Base-by-base conservation (phyloP, 2,329 filamentous ascomycete genomes). In the Sporothrix schenckii region DNA sequence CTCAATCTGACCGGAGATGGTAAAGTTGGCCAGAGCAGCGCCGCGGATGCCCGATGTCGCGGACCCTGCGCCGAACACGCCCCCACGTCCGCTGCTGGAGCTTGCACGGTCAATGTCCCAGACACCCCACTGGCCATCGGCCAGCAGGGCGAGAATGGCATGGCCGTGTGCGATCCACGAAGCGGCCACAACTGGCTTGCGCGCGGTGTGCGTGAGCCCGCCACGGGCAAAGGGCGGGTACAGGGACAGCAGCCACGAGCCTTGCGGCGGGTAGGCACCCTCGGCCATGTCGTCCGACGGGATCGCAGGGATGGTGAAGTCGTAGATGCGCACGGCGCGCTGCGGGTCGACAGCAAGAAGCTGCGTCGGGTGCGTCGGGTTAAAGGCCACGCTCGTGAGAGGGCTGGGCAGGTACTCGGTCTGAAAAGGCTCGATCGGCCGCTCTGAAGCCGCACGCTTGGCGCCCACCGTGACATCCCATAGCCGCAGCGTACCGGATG, bases 51-150 rank as follows among this genome's bases (percentile, higher is more conserved):
- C 86, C 65, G 83, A 79, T 70, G 82, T 82, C 44, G 85, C 79
- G 74, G 83, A 47, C 1, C 53, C 63, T 4, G 63, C 86, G 53
- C 81, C 83, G 30, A 87, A 82, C 4, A 87, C 77, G 2, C 66
- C 52, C 6, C 34, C 34, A 21, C 63, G 6, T 24, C 82, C 77
- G 66, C 71, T 47, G 30, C 16, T 16, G 1, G 74, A 70, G 1
- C 84, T 85, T 41, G 82, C 82, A 9, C 87, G 86, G 72, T 89
- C 86, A 58, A 90, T 82, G 74, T 90, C 88, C 88, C 88, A 90
- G 47, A 90, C 85, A 16, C 87, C 88, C 88, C 88, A 90, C 76
- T 88, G 87, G 7, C 88, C 88, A 74, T 90, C 88, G 0, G 85
- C 85, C 3, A 90, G 80, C 2, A 90, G 80, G 0, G 83, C 81